These are phyloP conservation scores for Zymoseptoria pseudotritici DNA, from an alignment of 2,329 filamentous ascomycete genomes.

Conservation along the genomic window DNA sequence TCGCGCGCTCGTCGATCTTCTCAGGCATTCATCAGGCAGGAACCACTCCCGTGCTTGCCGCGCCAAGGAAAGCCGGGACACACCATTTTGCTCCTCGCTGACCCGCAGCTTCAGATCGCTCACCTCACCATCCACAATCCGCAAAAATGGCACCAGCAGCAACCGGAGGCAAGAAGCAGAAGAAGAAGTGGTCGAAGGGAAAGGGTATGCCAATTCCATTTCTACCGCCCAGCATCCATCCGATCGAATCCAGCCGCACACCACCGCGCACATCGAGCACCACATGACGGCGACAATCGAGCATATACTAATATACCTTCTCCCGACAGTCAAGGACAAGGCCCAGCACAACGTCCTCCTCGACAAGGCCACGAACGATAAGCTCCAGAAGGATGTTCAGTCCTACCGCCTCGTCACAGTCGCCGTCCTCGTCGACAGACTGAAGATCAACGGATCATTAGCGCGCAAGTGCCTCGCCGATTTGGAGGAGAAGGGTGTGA, in stretches of 20 bases:
- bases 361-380: constrained; percentile 95
- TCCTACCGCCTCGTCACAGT: constrained; percentile 99
- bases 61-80: not conserved
- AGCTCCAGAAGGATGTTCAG: constrained; percentile 99
- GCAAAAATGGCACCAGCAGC: constrained; percentile 33
- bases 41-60: not conserved
- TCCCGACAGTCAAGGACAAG: constrained; percentile 96
- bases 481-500: constrained; percentile 95
- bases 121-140: constrained; percentile 6
- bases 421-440: constrained; percentile 94
- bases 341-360: constrained; percentile 98
- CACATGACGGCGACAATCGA: not conserved
- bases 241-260: constrained; percentile 1
- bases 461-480: constrained; percentile 83
- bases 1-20: not conserved
- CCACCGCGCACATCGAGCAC: constrained; percentile 9
- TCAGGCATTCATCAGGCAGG: not conserved
- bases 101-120: not conserved
- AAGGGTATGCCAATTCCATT: constrained; percentile 29
- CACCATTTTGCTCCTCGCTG: constrained; percentile 1
- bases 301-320: constrained; percentile 20
- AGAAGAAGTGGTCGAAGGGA: constrained; percentile 70
- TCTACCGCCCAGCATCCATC: constrained; percentile 3
- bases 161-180: constrained; percentile 69
- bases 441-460: constrained; percentile 99